Evolutionary conservation across 768 basidiomycete genomes (phyloP), one percentile per base, ranked within the genome.

Genomic region (Naganishia friedmannii): DNA sequence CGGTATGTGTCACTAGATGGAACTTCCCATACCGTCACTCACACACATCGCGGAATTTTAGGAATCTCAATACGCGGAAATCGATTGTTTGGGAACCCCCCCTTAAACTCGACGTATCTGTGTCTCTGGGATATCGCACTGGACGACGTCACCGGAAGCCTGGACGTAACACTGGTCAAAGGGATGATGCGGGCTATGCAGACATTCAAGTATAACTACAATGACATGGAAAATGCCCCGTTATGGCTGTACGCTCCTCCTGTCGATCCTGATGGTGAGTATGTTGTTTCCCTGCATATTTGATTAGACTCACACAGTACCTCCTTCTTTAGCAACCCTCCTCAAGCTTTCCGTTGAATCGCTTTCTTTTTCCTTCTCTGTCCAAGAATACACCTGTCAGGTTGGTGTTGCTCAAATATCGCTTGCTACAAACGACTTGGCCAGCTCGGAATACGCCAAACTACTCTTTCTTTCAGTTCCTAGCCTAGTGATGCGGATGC

Each of bases 101-200:
- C 95, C 8, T 86, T 86, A 3, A 90, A 90, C 0, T 82, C 90
- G 1, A 88, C 92, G 0, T 98, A 98, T 76, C 83, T 95, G 6
- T 97, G 94, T 77, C 86, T 96, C 17, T 98, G 95, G 95, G 92
- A 95, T 76, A 86, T 94, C 54, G 82, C 82, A n/a, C 42, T 93
- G 21, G 92, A 92, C 7, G 57, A 66, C 28, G 6, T 70, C 12
- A 13, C 29, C 0, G 70, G 70, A 48, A 32, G 46, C 88, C 23
- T 85, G 88, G 1, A 86, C 88, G 9, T 77, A 81, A 19, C 86
- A 91, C 34, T 51, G 73, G 82, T 82, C 6, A 82, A 83, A 71
- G 73, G 85, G 19, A 74, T 93, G 15, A 78, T 81, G 10, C 84
- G 87, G 6, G 87, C 87, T 26, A 80, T 83, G 4, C 82, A 83